These are phyloP conservation scores for Arthroderma uncinatum DNA, from an alignment of 2,329 filamentous ascomycete species.

Conservation along the genomic window DNA sequence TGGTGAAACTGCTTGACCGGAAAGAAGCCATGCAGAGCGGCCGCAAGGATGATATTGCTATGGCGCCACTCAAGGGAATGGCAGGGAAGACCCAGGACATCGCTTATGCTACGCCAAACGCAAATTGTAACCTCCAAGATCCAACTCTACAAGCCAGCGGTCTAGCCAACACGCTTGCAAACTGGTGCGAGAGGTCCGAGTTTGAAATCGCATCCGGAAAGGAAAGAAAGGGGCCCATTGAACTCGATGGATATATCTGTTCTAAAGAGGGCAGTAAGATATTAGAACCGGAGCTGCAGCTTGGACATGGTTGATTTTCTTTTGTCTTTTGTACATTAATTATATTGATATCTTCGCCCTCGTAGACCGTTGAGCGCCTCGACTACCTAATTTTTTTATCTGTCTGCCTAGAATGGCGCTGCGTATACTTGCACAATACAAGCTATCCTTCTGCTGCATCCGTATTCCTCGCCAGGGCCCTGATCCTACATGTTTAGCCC, in stretches of 20 bases:
- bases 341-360: neutral
- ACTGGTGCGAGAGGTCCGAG: constrained; percentile 11
- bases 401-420: neutral
- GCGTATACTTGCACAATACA: neutral
- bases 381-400: neutral
- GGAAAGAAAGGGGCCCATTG: neutral
- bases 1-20: constrained; percentile 7
- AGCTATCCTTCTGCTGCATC: neutral
- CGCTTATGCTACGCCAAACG: neutral
- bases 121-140: too few species aligned
- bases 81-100: neutral
- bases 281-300: neutral
- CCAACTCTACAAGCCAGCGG: neutral
- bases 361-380: neutral
- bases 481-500: neutral
- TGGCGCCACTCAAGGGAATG: neutral
- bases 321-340: neutral
- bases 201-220: constrained; percentile 8
- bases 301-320: neutral
- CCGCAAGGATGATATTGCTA: neutral
- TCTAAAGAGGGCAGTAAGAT: neutral
- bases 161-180: neutral
- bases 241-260: neutral
- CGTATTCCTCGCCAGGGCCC: neutral
- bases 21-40: constrained; percentile 1